Percentiles rank a stretch among this genome's conserved stretches.
phyloP scores from a whole-genome alignment of 192 early-diverging fungal species.

The Rhizoclosmatium sp. region DNA sequence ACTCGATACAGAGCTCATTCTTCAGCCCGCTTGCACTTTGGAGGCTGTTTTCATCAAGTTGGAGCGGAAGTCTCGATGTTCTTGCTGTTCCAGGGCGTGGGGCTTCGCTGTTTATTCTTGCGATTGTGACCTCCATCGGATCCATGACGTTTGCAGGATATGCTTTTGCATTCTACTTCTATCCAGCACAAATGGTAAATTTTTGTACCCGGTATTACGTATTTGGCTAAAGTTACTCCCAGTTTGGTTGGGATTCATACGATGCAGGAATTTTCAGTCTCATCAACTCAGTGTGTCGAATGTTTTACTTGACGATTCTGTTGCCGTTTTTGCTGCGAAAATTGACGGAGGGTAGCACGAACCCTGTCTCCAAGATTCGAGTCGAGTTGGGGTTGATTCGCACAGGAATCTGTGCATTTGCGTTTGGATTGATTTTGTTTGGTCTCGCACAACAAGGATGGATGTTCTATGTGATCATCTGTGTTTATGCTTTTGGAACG shows the following conservation, averaged over 20 bases:
- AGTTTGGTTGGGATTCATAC: conserved; percentile 20
- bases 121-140: conserved; percentile 34
- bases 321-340: conserved; percentile 15
- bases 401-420: conserved; percentile 31
- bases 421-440: conserved; percentile 24
- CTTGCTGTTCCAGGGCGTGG: conserved; percentile 32
- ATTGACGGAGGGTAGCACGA: conserved; percentile 14
- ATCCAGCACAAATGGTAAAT: conserved; percentile 28
- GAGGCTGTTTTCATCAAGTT: conserved; percentile 8
- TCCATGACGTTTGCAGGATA: conserved; percentile 30
- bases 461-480: conserved; percentile 42
- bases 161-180: conserved; percentile 49
- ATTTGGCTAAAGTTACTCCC: not conserved
- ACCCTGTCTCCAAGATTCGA: conserved; percentile 19
- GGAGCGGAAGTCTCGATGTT: conserved; percentile 17
- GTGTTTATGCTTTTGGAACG: conserved; percentile 7
- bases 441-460: conserved; percentile 37
- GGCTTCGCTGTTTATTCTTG: conserved; percentile 33
- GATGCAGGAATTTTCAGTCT: conserved; percentile 45
- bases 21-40: conserved; percentile 6
- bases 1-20: not conserved
- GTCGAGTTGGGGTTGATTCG: conserved; percentile 33
- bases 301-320: conserved; percentile 48
- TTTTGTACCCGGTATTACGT: conserved; percentile 47
- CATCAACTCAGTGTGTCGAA: conserved; percentile 30